Evolutionary conservation across 2,329 filamentous ascomycete genomes (phyloP), one percentile per base, ranked within the genome.

Genomic region (Fusarium oligoseptatum): DNA sequence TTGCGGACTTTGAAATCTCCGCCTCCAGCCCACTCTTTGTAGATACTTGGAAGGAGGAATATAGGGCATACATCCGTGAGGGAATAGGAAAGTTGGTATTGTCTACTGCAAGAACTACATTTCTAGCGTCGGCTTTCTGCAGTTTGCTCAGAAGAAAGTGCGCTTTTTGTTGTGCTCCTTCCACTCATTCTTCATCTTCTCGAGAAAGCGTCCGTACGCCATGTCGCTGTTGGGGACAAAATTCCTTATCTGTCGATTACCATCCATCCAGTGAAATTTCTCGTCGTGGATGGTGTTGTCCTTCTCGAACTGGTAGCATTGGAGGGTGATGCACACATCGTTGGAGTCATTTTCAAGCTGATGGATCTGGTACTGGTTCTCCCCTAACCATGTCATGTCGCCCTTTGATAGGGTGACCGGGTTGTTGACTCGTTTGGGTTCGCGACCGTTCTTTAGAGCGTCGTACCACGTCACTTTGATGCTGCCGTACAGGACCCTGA

Each of bases 301-400:
- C 37, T 61, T 34, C 24, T 61, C 58, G 14, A 61, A 61, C 39
- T 61, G 39, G 9, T 45, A 45, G 12, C 58, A 61, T n/a, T 61
- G 27, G 29, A 61, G 39, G n/a, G 58, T 45, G 58, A 61, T 61
- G 29, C 24, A 45, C n/a, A 61, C 58, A 27, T 41, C 48, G 7
- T 61, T 12, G 12, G 27, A 36, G 20, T 34, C 34, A 39, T 61
- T 61, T 12, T 61, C 15, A n/a, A 61, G 39, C n/a, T 61, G 39
- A 32, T 48, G 58, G 17, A 45, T 34, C 58, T 61, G 58, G n/a
- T 61, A 61, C 27, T 61, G 58, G 12, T 45, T 32, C 17, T 61
- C 39, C 3, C 58, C 58, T 6, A 61, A 10, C 58, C 58, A 61
- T 17, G 58, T 61, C 17, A 61, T 41, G n/a, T 43, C 27, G 4